phyloP scores from a whole-genome alignment of 176 grass and related monocot species.

The Ensete ventricosum region DNA sequence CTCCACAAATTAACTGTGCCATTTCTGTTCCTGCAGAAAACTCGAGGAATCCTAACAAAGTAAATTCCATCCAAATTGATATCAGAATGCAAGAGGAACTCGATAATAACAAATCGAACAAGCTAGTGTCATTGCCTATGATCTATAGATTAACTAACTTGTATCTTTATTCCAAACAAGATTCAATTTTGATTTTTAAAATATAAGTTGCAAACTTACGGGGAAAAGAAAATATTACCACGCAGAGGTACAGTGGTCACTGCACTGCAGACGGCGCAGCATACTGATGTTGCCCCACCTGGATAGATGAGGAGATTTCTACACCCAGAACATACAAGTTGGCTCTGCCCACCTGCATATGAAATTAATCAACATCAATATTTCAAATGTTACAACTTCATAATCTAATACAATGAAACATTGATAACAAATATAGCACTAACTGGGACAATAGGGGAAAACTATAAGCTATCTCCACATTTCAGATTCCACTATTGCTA shows the following conservation, averaged over 20 bases:
- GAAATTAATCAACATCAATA: neutral
- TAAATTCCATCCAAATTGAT: slow-evolving; percentile 21
- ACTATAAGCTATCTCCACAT: neutral
- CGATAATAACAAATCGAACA: neutral
- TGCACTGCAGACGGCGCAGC: slow-evolving; percentile 64
- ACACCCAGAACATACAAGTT: slow-evolving; percentile 71
- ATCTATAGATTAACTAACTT: too few relatives aligned
- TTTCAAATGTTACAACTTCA: neutral
- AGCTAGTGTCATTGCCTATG: neutral
- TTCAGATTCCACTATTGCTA: too few relatives aligned
- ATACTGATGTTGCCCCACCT: slow-evolving; percentile 58
- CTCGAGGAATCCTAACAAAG: neutral
- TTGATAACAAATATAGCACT: neutral
- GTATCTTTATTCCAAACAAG: too few relatives aligned
- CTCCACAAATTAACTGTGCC: slow-evolving; percentile 71
- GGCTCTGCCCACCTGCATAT: slow-evolving; percentile 55
- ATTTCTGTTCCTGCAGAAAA: slow-evolving; percentile 49
- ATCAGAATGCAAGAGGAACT: slow-evolving; percentile 1
- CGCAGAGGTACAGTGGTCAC: slow-evolving; percentile 52
- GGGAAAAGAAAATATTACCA: slow-evolving; percentile 25
- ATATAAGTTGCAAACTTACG: neutral
- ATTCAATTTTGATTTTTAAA: neutral
- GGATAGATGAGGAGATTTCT: slow-evolving; percentile 57
- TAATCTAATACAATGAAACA: neutral
- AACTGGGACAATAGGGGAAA: neutral